Evolutionary conservation across 2,329 filamentous ascomycete species (phyloP).

Genomic region (Aspergillus terreus): DNA sequence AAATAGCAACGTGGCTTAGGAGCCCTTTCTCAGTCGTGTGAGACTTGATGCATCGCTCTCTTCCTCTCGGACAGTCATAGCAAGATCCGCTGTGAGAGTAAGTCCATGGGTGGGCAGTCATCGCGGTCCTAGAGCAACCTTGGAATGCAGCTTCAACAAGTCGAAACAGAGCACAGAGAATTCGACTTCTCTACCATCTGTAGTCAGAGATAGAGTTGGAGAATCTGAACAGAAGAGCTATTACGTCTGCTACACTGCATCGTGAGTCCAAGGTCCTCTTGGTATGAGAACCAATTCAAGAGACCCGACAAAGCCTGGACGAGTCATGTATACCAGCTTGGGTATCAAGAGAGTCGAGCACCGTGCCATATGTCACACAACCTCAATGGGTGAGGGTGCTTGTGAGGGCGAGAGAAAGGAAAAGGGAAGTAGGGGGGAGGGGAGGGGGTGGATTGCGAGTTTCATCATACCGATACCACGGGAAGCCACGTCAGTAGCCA

Average conservation of each 20-base stretch:
- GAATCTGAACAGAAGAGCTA: conserved; percentile 54
- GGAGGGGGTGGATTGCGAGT: conserved; percentile 46
- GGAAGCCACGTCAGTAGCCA: conserved; percentile 98
- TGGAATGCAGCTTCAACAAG: conserved; percentile 74
- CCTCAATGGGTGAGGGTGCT: conserved; percentile 47
- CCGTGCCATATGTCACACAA: conserved; percentile 61
- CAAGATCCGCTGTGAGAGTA: conserved; percentile 40
- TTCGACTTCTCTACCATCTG: conserved; percentile 70
- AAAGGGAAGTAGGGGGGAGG: conserved; percentile 21
- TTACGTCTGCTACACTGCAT: conserved; percentile 69
- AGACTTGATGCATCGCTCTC: conserved; percentile 60
- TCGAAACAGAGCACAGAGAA: conserved; percentile 48
- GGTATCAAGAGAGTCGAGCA: conserved; percentile 85
- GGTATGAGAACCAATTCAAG: conserved; percentile 68
- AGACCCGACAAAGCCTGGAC: conserved; percentile 81
- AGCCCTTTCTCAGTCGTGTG: conserved; percentile 58
- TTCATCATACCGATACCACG: conserved; percentile 99
- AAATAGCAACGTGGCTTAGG: conserved; percentile 40
- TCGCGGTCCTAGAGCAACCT: conserved; percentile 65
- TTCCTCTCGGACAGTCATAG: conserved; percentile 47
- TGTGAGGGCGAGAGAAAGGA: conserved; percentile 31
- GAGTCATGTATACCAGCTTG: conserved; percentile 85
- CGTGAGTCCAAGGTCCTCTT: conserved; percentile 84
- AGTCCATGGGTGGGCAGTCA: conserved; percentile 54
- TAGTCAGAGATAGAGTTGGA: conserved; percentile 63